Evolutionary conservation across 306 rosid genomes (phyloP), one percentile per base, ranked within the genome.

Genomic region (Vigna angularis): DNA sequence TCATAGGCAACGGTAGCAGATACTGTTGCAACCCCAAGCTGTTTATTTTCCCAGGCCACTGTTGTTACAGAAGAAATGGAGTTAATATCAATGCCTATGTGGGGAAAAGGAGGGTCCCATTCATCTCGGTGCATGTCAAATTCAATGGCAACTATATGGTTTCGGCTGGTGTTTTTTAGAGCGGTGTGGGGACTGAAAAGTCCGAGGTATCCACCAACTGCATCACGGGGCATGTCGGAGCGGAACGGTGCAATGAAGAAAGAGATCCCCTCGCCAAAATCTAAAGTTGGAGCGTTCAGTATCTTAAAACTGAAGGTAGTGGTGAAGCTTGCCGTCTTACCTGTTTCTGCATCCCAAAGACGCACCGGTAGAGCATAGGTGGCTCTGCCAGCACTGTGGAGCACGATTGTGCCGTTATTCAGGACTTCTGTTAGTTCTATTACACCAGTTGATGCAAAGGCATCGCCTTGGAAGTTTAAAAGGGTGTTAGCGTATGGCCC

Each of bases 31-130:
- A 14, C 1, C 66, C 83, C 22, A 66, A 65, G 15, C 47, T 42
- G 47, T 2, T n/a, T 26, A 15, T 26, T 2, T 4, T 10, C 18
- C 86, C 78, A 83, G 1, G 36, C 10, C 9, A 2, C 62, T 0
- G 64, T 49, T 16, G 3, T 1, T 0, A 59, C 74, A 0, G 90
- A 84, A 17, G 2, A 6, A 69, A 84, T 67, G 7, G 87, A 76
- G 34, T 80, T 73, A 11, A 63, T 14, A 51, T 85, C 83, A 28
- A 85, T 78, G 15, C 91, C 91, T 1, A 85, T 58, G 14, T 88
- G 87, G 2, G 49, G 11, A 40, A 14, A 7, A 26, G 3, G 15
- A n/a, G 85, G 86, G 32, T 84, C 85, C 83, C 83, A 88, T 2
- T 26, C 45, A 45, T 85, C 80, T 2, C 4, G 5, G 1, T 24